Evolutionary conservation across 1,284 basidiomycete genomes (phyloP).

Genomic region (Pyrrhoderma lamaoense): DNA sequence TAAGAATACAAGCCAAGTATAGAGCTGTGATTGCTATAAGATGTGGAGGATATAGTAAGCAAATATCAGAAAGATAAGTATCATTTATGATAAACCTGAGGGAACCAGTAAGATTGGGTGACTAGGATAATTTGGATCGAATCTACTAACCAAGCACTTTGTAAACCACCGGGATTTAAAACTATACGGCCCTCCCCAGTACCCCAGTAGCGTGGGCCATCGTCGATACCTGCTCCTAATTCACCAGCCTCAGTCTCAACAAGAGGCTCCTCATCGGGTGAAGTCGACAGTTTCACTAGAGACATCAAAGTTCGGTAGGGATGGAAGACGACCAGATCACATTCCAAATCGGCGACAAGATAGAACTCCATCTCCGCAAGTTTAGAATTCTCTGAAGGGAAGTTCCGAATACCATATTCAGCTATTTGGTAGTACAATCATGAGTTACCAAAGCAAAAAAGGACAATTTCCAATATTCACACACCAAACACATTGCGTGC

Average conservation of each 20-base stretch:
- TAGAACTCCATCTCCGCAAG: conserved; percentile 99
- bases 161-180: conserved; percentile 58
- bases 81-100: conserved; percentile 94
- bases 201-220: conserved; percentile 67
- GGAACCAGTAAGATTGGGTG: neutral
- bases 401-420: conserved; percentile 64
- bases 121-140: neutral
- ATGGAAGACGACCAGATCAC: conserved; percentile 90
- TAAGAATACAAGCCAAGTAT: conserved; percentile 75
- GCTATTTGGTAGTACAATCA: conserved; percentile 27
- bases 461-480: neutral
- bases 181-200: conserved; percentile 63
- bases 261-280: conserved; percentile 21
- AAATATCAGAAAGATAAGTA: conserved; percentile 86
- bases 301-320: conserved; percentile 85
- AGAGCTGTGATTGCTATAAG: conserved; percentile 88
- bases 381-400: conserved; percentile 83
- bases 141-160: conserved; percentile 66
- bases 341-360: conserved; percentile 92
- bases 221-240: conserved; percentile 48
- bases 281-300: conserved; percentile 46
- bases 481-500: conserved; percentile 73
- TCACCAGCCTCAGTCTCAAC: conserved; percentile 58
- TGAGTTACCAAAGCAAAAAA: neutral
- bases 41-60: conserved; percentile 89